A percentile compares a stretch with the other conserved stretches of the same genome.
Conservation (phyloP, 2,329 filamentous ascomycete genomes). For the Stagonosporopsis rhizophila region DNA sequence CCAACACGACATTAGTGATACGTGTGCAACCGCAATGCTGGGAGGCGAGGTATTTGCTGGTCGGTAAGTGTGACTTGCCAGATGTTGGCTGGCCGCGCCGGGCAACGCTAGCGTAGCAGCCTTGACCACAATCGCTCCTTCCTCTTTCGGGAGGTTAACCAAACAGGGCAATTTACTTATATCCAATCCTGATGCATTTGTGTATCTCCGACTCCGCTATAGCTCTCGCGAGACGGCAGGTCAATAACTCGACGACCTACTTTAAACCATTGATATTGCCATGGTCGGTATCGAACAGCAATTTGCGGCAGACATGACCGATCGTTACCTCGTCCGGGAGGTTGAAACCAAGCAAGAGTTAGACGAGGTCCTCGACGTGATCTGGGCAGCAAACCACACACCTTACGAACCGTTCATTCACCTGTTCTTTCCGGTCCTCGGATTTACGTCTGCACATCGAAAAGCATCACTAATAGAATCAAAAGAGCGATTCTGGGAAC, state of each 20-base stretch:
- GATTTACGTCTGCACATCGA: constrained; percentile 35
- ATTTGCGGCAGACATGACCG: constrained; percentile 23
- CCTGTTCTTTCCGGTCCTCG: constrained; percentile 44
- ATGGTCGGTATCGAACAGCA: constrained; percentile 29
- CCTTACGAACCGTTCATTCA: constrained; percentile 47
- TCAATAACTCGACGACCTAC: constrained; percentile 18
- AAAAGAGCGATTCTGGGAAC: constrained; percentile 41
- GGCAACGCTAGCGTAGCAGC: constrained; percentile 23
- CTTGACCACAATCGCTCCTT: constrained; percentile 27
- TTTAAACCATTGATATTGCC: constrained; percentile 28
- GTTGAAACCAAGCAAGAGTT: constrained; percentile 39
- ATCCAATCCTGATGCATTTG: constrained; percentile 28
- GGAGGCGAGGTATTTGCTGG: constrained; percentile 20
- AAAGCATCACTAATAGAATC: constrained; percentile 37
- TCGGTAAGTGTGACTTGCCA: constrained; percentile 28
- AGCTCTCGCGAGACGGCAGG: constrained; percentile 27
- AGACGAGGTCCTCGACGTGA: constrained; percentile 41
- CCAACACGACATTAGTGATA: constrained; percentile 30
- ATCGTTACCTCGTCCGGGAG: constrained; percentile 37
- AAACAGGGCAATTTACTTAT: constrained; percentile 32
- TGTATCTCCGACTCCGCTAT: constrained; percentile 39
- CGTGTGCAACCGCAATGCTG: constrained; percentile 29
- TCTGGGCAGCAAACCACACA: constrained; percentile 45
- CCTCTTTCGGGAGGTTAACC: constrained; percentile 31
- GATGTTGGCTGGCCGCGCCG: constrained; percentile 27